Percentiles rank a stretch among this genome's conserved stretches.
These are phyloP conservation scores for Phytopythium aichiense DNA, from an alignment of 352 stramenopile species.

Conservation along the genomic window DNA sequence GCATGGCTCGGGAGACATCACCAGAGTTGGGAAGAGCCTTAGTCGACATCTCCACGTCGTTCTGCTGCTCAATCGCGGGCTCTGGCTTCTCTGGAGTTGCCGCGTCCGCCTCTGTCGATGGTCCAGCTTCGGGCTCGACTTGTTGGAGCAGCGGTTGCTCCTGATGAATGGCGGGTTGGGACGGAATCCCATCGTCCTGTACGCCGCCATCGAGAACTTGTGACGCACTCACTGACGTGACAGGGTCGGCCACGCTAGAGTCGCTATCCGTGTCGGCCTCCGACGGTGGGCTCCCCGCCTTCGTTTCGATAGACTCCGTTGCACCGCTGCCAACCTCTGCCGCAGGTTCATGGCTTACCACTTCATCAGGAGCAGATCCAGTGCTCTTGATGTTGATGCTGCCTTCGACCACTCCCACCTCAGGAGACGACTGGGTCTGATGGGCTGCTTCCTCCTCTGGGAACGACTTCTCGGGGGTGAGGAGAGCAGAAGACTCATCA, in stretches of 20 bases:
- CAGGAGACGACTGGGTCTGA: background rate
- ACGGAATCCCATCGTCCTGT: background rate
- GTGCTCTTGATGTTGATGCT: background rate
- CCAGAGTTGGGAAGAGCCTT: background rate
- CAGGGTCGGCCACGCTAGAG: background rate
- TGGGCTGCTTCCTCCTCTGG: background rate
- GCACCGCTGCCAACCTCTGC: background rate
- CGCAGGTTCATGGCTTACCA: background rate
- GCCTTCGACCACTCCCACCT: background rate
- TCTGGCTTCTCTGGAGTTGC: background rate
- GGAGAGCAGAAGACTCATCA: background rate
- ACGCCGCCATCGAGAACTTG: background rate
- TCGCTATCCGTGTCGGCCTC: constrained; percentile 1
- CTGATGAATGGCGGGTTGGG: background rate
- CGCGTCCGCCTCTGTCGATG: background rate
- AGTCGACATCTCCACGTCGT: background rate
- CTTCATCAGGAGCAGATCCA: background rate
- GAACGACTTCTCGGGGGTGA: background rate
- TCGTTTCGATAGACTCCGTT: background rate
- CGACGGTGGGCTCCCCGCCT: background rate
- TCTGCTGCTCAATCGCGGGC: background rate
- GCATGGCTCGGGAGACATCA: background rate
- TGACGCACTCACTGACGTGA: background rate
- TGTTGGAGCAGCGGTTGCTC: background rate
- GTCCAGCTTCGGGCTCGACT: background rate